phyloP scores from a whole-genome alignment of 768 basidiomycete species.

The Pleurotus ostreatus region DNA sequence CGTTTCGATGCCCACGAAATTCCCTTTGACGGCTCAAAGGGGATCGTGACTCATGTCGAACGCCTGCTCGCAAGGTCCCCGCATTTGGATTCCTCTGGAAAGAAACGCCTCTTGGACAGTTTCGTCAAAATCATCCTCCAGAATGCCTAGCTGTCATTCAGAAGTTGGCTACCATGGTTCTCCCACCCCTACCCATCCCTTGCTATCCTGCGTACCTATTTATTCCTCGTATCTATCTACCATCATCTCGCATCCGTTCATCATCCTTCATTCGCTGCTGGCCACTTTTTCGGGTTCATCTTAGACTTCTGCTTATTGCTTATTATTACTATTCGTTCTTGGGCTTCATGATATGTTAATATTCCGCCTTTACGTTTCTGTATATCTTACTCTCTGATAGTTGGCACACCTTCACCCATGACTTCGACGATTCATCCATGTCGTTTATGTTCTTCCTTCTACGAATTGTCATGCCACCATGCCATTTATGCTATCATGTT shows the following conservation, averaged over 20 bases:
- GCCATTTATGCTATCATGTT: slow-evolving; percentile 1
- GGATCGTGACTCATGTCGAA: slow-evolving; percentile 63
- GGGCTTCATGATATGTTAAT: not conserved
- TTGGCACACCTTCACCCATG: not conserved
- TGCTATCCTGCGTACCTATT: not conserved
- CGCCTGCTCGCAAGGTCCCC: slow-evolving; percentile 50
- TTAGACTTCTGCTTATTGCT: slow-evolving; percentile 7
- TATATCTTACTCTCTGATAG: not conserved
- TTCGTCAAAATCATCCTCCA: slow-evolving; percentile 59
- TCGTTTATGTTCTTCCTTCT: not conserved
- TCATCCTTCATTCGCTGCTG: not conserved
- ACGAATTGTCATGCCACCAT: not conserved
- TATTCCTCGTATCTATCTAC: not conserved
- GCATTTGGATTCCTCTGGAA: slow-evolving; percentile 41
- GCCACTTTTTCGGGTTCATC: not conserved
- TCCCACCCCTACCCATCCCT: not conserved
- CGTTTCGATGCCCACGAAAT: slow-evolving; percentile 73
- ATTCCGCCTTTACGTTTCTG: not conserved
- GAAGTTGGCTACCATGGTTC: too few relatives aligned
- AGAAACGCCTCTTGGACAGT: slow-evolving; percentile 51
- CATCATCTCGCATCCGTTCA: not conserved
- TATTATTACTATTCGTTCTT: slow-evolving; percentile 1
- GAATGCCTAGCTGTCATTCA: slow-evolving; percentile 28
- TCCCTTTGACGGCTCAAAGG: slow-evolving; percentile 69
- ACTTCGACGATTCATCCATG: slow-evolving; percentile 5